Conservation (phyloP, 2,329 filamentous ascomycete species). For the Trematosphaeria pertusa region DNA sequence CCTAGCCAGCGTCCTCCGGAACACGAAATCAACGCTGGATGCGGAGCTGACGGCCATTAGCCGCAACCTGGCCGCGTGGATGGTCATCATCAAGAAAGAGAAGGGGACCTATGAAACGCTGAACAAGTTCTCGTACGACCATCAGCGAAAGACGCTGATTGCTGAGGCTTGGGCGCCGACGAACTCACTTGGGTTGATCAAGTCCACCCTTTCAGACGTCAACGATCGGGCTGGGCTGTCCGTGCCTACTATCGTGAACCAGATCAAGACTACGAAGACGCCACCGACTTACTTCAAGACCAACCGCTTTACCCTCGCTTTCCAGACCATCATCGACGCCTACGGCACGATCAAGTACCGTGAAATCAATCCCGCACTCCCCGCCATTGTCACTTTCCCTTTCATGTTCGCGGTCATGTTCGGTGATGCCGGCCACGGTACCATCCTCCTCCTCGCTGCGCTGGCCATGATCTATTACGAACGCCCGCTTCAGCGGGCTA, state of each 20-base stretch:
- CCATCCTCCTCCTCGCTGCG: constrained; percentile 85
- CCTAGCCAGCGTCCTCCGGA: constrained; percentile 88
- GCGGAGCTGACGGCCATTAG: constrained; percentile 94
- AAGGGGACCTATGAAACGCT: constrained; percentile 96
- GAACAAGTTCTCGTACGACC: constrained; percentile 96
- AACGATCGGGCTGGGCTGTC: constrained; percentile 94
- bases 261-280: constrained; percentile 95
- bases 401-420: constrained; percentile 99
- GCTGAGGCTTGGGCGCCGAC: constrained; percentile 98
- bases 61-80: constrained; percentile 91
- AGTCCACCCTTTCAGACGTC: constrained; percentile 92
- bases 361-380: constrained; percentile 94
- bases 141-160: constrained; percentile 92
- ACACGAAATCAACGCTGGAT: constrained; percentile 93
- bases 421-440: constrained; percentile 92
- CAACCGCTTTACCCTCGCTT: constrained; percentile 97
- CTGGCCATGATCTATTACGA: constrained; percentile 97
- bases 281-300: constrained; percentile 97
- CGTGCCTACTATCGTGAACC: constrained; percentile 98
- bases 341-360: constrained; percentile 98
- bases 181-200: constrained; percentile 86
- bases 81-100: constrained; percentile 97
- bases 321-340: constrained; percentile 98
- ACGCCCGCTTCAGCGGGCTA: constrained; percentile 79
- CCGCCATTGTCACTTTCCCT: constrained; percentile 97